Evolutionary conservation across 2,329 filamentous ascomycete genomes (phyloP).

Genomic region (Colletotrichum lini): DNA sequence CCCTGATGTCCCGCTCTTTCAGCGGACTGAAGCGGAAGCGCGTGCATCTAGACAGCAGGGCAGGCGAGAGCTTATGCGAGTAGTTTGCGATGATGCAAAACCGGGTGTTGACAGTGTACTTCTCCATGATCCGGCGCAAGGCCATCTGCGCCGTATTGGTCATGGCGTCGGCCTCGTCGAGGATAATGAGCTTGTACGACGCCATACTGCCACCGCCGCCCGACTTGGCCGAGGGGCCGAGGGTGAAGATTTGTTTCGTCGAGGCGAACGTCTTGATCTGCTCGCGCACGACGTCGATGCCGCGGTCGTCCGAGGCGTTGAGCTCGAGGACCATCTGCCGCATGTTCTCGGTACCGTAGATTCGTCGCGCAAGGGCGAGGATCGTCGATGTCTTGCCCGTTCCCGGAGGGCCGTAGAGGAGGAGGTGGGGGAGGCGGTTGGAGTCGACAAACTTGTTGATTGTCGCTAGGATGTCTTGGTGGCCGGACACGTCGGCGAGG

Average conservation of each 20-base stretch:
- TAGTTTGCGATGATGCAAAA: conserved; percentile 99
- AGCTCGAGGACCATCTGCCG: conserved; percentile 98
- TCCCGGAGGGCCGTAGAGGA: conserved; percentile 95
- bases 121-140: conserved; percentile 96
- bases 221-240: conserved; percentile 68
- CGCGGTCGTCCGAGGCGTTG: conserved; percentile 96
- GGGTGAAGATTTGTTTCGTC: conserved; percentile 94
- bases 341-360: conserved; percentile 94
- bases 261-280: conserved; percentile 99
- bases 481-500: conserved; percentile 92
- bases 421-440: conserved; percentile 93
- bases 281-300: conserved; percentile 97
- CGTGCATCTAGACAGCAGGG: conserved; percentile 92
- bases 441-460: conserved; percentile 98
- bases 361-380: conserved; percentile 90
- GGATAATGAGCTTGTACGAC: conserved; percentile 93
- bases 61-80: conserved; percentile 96
- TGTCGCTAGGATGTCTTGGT: conserved; percentile 96
- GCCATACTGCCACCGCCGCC: conserved; percentile 66
- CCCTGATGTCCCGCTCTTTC: conserved; percentile 88
- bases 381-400: conserved; percentile 99
- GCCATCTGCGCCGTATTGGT: conserved; percentile 99
- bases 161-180: conserved; percentile 99
- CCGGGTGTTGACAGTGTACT: conserved; percentile 96
- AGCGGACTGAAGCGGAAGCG: conserved; percentile 95